Evolutionary conservation across 1,139 yeast species (phyloP), one percentile per base, ranked within the genome.

Genomic region (Sugiyamaella sp.): DNA sequence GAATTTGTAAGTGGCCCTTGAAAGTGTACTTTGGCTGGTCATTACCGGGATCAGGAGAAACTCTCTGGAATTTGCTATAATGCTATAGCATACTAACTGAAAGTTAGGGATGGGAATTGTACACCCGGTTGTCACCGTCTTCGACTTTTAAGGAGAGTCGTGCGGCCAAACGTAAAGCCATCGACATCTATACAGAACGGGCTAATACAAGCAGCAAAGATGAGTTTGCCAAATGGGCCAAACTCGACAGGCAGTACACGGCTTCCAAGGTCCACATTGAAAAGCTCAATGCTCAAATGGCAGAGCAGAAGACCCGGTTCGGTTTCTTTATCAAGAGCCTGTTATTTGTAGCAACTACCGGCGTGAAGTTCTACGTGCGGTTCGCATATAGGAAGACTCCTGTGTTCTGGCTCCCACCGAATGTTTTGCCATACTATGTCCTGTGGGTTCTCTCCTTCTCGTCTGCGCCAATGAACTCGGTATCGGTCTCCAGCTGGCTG

Each of bases 171-270:
- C 62, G 66, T 6, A 80, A 85, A 61, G 80, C 85, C 46, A 66
- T 70, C 6, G 69, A 72, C 22, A 66, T 84, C 24, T 74, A 79
- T 59, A 74, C 73, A 12, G 81, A 85, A 61, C 79, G 90, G 59
- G 74, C 81, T 44, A 65, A 78, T 6, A 80, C 91, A 14, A 82
- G 90, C 57, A 95, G 97, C 4, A 97, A 91, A 69, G 97, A 93
- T 67, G 85, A 93, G 64, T 93, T 91, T 69, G 97, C 98, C 46
- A 85, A 81, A 64, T 93, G 99, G 99, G 95, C 98, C 2, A 89
- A 89, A 68, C 77, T 91, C 59, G 91, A 89, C 64, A 79, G 99
- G 49, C 80, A 79, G 63, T 73, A 79, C 55, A 91, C 86, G 59
- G 79, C 80, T 57, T 68, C 88, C 52, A 75, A 77, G 49, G 74